Conservation (phyloP, 306 rosid species). For the Bauhinia variegata region DNA sequence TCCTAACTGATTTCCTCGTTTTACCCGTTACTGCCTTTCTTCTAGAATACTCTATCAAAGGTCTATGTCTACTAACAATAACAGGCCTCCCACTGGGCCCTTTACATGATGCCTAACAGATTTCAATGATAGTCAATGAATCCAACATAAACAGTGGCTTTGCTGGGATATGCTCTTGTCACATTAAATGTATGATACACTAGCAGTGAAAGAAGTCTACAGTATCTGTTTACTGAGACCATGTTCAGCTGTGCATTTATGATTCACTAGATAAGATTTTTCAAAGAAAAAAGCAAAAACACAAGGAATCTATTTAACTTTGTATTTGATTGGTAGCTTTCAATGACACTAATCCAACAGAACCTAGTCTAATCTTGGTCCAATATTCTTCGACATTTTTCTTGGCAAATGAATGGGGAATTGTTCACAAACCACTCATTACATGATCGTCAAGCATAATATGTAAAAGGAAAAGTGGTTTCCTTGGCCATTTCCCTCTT, state of each 20-base stretch:
- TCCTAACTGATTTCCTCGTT: too few species aligned
- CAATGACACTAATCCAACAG: slow-evolving; percentile 13
- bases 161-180: background rate
- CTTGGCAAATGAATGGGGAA: slow-evolving; percentile 13
- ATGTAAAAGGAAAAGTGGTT: slow-evolving; percentile 7
- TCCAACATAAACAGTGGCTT: slow-evolving; percentile 8
- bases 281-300: slow-evolving; percentile 9
- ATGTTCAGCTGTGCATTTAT: slow-evolving; percentile 17
- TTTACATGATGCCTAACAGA: too few species aligned
- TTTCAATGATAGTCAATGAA: too few species aligned
- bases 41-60: too few species aligned
- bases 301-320: background rate
- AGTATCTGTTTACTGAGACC: background rate
- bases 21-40: too few species aligned
- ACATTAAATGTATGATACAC: background rate
- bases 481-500: slow-evolving; percentile 24
- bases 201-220: background rate
- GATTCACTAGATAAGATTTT: background rate
- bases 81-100: too few species aligned
- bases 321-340: background rate
- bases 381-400: slow-evolving; percentile 17
- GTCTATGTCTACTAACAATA: too few species aligned
- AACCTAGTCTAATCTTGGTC: slow-evolving; percentile 22
- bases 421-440: slow-evolving; percentile 22
- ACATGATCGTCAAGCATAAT: slow-evolving; percentile 10